Evolutionary conservation across 2,329 filamentous ascomycete genomes (phyloP).

Genomic region (Aspergillus proliferans): DNA sequence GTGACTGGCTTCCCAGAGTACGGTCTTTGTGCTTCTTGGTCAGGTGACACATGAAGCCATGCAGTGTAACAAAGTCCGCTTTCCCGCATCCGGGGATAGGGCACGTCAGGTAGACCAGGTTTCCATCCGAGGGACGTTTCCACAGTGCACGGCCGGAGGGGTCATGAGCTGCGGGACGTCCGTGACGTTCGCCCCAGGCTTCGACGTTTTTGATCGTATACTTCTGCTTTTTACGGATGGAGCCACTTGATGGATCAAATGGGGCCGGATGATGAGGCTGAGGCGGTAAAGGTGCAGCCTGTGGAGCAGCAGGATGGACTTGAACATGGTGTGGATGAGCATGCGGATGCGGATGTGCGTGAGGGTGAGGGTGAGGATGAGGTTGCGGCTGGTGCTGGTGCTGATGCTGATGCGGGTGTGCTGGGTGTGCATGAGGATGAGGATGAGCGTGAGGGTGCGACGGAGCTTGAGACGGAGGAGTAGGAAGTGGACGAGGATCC

Average conservation of each 20-base stretch:
- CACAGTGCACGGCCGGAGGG: slow-evolving; percentile 33
- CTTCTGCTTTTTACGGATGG: slow-evolving; percentile 35
- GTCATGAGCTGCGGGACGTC: slow-evolving; percentile 36
- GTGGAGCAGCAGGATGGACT: slow-evolving; percentile 1
- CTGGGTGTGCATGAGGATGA: slow-evolving; percentile 10
- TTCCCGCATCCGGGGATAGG: slow-evolving; percentile 34
- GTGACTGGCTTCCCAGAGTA: slow-evolving; percentile 34
- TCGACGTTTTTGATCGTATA: slow-evolving; percentile 39
- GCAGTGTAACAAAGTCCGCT: slow-evolving; percentile 36
- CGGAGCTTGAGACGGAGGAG: slow-evolving; percentile 15
- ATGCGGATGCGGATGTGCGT: slow-evolving; percentile 8
- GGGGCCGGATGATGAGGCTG: slow-evolving; percentile 14
- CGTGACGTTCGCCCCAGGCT: slow-evolving; percentile 37
- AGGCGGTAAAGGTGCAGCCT: slow-evolving; percentile 4
- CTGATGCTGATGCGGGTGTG: slow-evolving; percentile 5
- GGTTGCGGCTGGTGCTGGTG: slow-evolving; percentile 6
- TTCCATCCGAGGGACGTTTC: slow-evolving; percentile 36
- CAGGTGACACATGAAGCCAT: slow-evolving; percentile 39
- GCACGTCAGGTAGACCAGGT: slow-evolving; percentile 34
- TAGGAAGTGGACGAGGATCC: slow-evolving; percentile 24
- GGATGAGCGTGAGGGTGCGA: slow-evolving; percentile 14
- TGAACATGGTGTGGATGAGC: slow-evolving; percentile 18
- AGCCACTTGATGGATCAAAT: slow-evolving; percentile 22
- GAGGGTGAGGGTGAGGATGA: neutral
- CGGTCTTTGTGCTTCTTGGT: slow-evolving; percentile 39